Conservation (phyloP, 2,329 filamentous ascomycete genomes). For the Sphaerostilbella broomeana region DNA sequence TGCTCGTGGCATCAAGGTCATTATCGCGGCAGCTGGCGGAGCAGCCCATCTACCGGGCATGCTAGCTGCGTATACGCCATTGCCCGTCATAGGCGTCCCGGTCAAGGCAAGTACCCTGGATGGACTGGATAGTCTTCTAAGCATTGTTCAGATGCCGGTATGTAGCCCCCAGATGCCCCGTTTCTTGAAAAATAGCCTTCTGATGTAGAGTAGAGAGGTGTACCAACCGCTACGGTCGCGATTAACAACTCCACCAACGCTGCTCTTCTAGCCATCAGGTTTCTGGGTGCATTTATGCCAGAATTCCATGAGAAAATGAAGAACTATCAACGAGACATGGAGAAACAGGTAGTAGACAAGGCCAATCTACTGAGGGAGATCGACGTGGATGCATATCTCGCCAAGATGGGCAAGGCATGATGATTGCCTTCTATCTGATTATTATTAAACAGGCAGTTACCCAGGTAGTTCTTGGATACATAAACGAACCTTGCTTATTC, state of each 20-base stretch:
- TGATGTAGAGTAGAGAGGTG: slow-evolving; percentile 44
- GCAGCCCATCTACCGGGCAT: slow-evolving; percentile 71
- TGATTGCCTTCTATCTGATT: no score
- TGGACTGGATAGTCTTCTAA: slow-evolving; percentile 63
- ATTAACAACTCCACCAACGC: slow-evolving; percentile 79
- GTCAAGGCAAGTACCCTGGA: slow-evolving; percentile 68
- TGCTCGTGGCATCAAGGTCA: slow-evolving; percentile 60
- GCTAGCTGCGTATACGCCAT: slow-evolving; percentile 60
- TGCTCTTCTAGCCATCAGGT: slow-evolving; percentile 62
- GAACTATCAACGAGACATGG: slow-evolving; percentile 56
- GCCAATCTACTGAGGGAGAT: slow-evolving; percentile 49
- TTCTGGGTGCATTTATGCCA: slow-evolving; percentile 53
- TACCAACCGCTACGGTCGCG: slow-evolving; percentile 68
- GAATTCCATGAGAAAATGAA: slow-evolving; percentile 52
- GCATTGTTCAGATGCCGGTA: slow-evolving; percentile 73
- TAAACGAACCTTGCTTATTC: no score
- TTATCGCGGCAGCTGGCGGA: slow-evolving; percentile 71
- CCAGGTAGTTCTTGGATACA: no score
- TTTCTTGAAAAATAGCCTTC: no score
- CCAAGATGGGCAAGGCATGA: slow-evolving; percentile 27
- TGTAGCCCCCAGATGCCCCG: no score
- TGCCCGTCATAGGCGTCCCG: slow-evolving; percentile 73
- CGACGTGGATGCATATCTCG: slow-evolving; percentile 51
- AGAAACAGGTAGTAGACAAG: slow-evolving; percentile 58
- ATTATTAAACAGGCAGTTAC: no score